Percentiles rank a stretch among this genome's conserved stretches.
phyloP scores from a whole-genome alignment of 2,329 filamentous ascomycete species.

The Epichloe bromicola region DNA sequence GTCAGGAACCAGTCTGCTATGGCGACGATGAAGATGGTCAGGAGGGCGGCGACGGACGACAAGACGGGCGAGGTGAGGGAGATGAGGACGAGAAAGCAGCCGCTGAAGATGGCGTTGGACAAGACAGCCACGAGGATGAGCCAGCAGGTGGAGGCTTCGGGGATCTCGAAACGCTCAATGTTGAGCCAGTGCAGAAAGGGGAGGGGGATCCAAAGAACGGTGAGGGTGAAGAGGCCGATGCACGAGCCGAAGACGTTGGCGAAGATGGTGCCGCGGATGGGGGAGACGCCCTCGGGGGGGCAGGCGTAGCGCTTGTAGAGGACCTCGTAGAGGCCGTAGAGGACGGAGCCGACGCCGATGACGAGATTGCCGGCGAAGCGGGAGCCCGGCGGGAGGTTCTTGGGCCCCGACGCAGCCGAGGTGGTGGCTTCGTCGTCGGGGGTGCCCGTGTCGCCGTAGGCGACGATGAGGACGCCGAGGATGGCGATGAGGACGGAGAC shows the following conservation, averaged over 20 bases:
- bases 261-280: constrained; percentile 88
- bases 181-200: constrained; percentile 70
- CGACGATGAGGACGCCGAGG: constrained; percentile 81
- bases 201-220: constrained; percentile 83
- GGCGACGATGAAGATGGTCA: constrained; percentile 95
- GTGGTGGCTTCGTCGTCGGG: constrained; percentile 27
- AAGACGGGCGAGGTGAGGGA: constrained; percentile 85
- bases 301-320: constrained; percentile 90
- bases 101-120: constrained; percentile 84
- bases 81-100: constrained; percentile 85
- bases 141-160: constrained; percentile 62
- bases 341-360: constrained; percentile 78
- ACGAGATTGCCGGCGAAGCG: constrained; percentile 77
- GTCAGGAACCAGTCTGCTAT: constrained; percentile 81
- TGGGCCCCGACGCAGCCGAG: not conserved
- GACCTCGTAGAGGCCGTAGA: constrained; percentile 96
- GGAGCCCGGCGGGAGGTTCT: constrained; percentile 34
- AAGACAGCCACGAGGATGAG: constrained; percentile 70
- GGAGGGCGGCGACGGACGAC: constrained; percentile 77
- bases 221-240: constrained; percentile 75
- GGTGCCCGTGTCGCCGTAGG: constrained; percentile 66
- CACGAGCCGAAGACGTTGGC: constrained; percentile 83
- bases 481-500: constrained; percentile 80
- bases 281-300: constrained; percentile 71
- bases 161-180: constrained; percentile 72